These are phyloP conservation scores for Trichosanthes truncata DNA, from an alignment of 306 rosid genomes.

Conservation along the genomic window DNA sequence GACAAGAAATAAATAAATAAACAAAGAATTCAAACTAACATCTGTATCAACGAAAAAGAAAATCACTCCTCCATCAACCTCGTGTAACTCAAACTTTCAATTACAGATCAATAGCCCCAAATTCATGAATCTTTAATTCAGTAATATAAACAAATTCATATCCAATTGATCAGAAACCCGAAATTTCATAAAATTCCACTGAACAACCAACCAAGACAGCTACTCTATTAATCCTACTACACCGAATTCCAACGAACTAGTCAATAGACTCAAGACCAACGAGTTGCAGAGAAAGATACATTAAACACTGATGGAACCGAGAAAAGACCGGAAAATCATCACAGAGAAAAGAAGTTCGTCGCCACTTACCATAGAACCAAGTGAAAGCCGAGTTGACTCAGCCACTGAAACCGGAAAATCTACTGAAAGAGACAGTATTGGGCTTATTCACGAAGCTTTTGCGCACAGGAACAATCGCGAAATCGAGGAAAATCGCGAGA, in stretches of 20 bases:
- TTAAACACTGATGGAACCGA: not conserved
- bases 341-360: not conserved
- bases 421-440: conserved; percentile 22
- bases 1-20: conserved; percentile 19
- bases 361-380: conserved; percentile 51
- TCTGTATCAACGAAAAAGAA: not conserved
- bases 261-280: not conserved
- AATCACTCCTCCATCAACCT: not conserved
- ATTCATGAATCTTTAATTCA: not conserved
- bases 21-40: not conserved
- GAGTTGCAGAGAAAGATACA: conserved; percentile 17
- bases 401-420: conserved; percentile 23
- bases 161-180: conserved; percentile 1
- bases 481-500: not conserved
- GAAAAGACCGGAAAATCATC: not conserved
- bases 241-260: not conserved
- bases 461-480: conserved; percentile 15
- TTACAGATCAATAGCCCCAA: not conserved
- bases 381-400: conserved; percentile 34
- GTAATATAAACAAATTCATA: not conserved
- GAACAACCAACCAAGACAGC: not conserved
- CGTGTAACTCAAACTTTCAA: not conserved
- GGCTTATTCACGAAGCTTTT: not conserved
- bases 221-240: not conserved
- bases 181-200: not conserved